Evolutionary conservation across 768 basidiomycete species (phyloP).

Genomic region (Aureoboletus auriporus): DNA sequence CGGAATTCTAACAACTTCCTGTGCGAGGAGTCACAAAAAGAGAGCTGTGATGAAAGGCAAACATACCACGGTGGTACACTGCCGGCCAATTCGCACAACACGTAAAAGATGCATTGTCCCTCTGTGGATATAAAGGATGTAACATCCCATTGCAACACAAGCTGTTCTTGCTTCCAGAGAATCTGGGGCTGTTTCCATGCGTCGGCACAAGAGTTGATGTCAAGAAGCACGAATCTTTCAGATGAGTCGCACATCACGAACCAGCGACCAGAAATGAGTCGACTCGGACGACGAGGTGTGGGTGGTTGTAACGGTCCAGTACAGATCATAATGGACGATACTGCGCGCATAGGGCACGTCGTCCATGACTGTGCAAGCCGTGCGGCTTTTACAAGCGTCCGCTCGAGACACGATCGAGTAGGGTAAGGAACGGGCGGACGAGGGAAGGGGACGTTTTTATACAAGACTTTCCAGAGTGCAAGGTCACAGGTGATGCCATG

Average conservation of each 20-base stretch:
- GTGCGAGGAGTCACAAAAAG: background rate
- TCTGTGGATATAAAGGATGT: background rate
- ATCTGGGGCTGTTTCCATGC: background rate
- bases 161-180: background rate
- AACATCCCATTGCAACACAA: background rate
- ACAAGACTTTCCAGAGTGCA: background rate
- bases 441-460: background rate
- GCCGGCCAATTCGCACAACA: background rate
- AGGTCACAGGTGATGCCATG: background rate
- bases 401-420: background rate
- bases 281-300: no score
- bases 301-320: background rate
- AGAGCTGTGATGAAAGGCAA: background rate
- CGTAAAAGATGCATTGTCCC: background rate
- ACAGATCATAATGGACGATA: background rate
- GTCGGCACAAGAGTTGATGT: background rate
- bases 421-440: background rate
- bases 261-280: slow-evolving; percentile 5
- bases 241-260: background rate
- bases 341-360: background rate
- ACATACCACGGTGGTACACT: background rate
- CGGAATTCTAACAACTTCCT: slow-evolving; percentile 1
- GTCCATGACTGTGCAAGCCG: slow-evolving; percentile 4
- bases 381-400: background rate
- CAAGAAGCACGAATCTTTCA: background rate